These are phyloP conservation scores for Dactylis glomerata DNA, from an alignment of 176 grass and related monocot genomes.

Conservation along the genomic window DNA sequence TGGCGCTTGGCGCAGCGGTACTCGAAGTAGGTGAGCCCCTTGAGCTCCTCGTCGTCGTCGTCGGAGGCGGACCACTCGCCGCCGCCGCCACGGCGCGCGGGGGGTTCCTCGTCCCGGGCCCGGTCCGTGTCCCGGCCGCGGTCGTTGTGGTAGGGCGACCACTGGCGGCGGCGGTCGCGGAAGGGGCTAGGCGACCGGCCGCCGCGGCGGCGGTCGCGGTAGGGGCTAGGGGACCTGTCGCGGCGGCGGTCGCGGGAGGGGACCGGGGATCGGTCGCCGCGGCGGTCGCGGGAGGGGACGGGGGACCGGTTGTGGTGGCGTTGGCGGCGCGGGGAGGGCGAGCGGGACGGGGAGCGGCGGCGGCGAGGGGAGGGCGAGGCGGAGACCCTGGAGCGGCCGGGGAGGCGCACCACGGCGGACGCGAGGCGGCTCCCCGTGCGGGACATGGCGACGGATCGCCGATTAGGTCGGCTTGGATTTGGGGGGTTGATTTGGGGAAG, in stretches of 20 bases:
- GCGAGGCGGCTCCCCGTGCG: constrained; percentile 48
- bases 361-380: constrained; percentile 58
- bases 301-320: constrained; percentile 38
- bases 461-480: constrained; percentile 14
- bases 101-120: neutral
- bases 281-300: constrained; percentile 28
- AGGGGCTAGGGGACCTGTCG: constrained; percentile 36
- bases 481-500: neutral
- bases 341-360: constrained; percentile 37
- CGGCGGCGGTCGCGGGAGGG: constrained; percentile 22
- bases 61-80: constrained; percentile 35
- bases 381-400: constrained; percentile 67
- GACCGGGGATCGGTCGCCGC: constrained; percentile 36
- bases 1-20: constrained; percentile 78
- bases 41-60: constrained; percentile 58
- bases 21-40: constrained; percentile 81
- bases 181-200: constrained; percentile 24
- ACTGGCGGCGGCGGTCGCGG: constrained; percentile 46
- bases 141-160: constrained; percentile 51
- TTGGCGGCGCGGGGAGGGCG: constrained; percentile 29
- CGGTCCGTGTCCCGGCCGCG: constrained; percentile 14
- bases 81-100: neutral
- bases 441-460: constrained; percentile 42
- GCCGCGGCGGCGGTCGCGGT: constrained; percentile 15
- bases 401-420: constrained; percentile 60